phyloP scores from a whole-genome alignment of 2,329 filamentous ascomycete genomes.

The Monilinia laxa region DNA sequence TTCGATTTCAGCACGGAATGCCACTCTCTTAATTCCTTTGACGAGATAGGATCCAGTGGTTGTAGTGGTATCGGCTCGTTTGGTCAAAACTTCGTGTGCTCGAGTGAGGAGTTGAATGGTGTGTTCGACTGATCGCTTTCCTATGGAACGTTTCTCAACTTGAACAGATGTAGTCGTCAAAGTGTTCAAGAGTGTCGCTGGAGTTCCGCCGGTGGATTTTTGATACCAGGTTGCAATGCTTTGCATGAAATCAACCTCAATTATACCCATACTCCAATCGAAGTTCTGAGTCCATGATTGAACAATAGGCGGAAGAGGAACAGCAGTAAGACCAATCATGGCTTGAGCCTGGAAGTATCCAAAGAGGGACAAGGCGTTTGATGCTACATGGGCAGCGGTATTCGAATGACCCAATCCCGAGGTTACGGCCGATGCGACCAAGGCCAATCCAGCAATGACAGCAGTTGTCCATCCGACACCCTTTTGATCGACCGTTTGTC shows the following conservation, averaged over 20 bases:
- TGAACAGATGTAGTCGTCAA: slow-evolving; percentile 77
- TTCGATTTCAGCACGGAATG: slow-evolving; percentile 82
- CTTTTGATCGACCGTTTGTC: slow-evolving; percentile 84
- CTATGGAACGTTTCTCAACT: slow-evolving; percentile 58
- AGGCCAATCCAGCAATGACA: slow-evolving; percentile 78
- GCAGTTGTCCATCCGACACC: slow-evolving; percentile 89
- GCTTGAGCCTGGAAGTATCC: slow-evolving; percentile 94
- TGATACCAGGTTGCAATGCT: slow-evolving; percentile 93
- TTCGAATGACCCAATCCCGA: slow-evolving; percentile 91
- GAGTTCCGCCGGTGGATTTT: slow-evolving; percentile 83
- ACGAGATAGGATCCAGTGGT: slow-evolving; percentile 61
- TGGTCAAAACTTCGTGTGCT: slow-evolving; percentile 44
- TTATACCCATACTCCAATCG: slow-evolving; percentile 97
- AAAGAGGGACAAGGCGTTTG: slow-evolving; percentile 91
- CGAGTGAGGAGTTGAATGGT: slow-evolving; percentile 39
- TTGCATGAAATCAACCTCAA: slow-evolving; percentile 83
- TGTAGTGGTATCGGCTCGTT: slow-evolving; percentile 56
- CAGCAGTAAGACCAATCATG: slow-evolving; percentile 80
- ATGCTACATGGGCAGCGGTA: slow-evolving; percentile 89
- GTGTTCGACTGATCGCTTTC: slow-evolving; percentile 51
- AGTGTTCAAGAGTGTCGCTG: slow-evolving; percentile 74
- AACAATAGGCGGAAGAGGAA: slow-evolving; percentile 82
- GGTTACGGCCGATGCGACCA: slow-evolving; percentile 82
- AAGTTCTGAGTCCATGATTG: slow-evolving; percentile 96
- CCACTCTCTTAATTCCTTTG: slow-evolving; percentile 83